Evolutionary conservation across 257 asterid species (phyloP).

Genomic region (Ilex asprella): DNA sequence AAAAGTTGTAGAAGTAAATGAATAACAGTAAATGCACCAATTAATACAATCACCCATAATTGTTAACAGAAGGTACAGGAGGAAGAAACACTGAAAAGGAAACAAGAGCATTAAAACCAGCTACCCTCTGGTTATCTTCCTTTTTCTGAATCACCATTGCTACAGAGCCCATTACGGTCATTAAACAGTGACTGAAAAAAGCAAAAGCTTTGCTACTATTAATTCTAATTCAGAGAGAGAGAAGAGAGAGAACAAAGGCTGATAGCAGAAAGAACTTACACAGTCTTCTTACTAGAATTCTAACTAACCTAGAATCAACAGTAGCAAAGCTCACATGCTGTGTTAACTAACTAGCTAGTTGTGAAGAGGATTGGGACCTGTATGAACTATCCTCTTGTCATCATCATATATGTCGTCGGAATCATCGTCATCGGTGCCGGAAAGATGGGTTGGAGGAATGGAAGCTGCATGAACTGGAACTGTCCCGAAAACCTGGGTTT

Average conservation of each 20-base stretch:
- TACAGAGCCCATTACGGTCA: background rate
- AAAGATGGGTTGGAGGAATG: background rate
- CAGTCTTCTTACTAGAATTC: constrained; percentile 8
- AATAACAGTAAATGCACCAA: background rate
- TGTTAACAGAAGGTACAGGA: background rate
- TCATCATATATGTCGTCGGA: constrained; percentile 21
- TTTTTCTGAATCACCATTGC: too few species aligned
- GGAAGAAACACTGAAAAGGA: background rate
- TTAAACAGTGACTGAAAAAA: constrained; percentile 17
- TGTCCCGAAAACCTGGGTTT: constrained; percentile 19
- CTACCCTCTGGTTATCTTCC: background rate
- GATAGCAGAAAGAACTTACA: constrained; percentile 16
- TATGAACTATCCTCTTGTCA: constrained; percentile 47
- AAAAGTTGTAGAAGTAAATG: background rate
- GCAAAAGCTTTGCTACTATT: constrained; percentile 30
- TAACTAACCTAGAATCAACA: constrained; percentile 22
- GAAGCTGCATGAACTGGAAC: constrained; percentile 12
- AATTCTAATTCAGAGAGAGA: constrained; percentile 32
- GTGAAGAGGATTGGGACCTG: constrained; percentile 57
- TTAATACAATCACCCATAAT: background rate
- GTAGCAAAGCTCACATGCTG: constrained; percentile 19
- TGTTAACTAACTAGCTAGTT: constrained; percentile 16
- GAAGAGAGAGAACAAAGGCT: constrained; percentile 1
- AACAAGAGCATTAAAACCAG: background rate
- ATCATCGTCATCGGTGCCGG: background rate